Base-by-base conservation (phyloP, 1,284 basidiomycete species). In the Gastroboletus turbinatus region DNA sequence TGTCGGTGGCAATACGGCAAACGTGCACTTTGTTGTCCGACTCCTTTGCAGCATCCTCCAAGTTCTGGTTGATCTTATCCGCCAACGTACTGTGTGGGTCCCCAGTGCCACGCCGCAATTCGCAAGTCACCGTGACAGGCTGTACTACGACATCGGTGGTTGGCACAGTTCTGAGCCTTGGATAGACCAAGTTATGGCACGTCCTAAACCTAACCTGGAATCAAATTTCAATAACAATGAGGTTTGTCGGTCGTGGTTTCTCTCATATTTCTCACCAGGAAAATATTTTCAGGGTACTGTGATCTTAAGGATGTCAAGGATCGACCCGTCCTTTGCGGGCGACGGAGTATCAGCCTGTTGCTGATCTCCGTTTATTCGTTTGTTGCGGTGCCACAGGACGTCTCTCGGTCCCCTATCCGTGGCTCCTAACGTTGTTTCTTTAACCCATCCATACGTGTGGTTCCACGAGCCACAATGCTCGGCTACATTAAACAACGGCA, bases 361-460 rank as follows among this genome's bases (percentile, higher is more conserved):
- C 19, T 36, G 35, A 35, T 46, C 32, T 10, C 21, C 33, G 17
- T 9, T 25, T 36, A 7, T n/a, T 52, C 19, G 30, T 21, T 38
- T 43, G 27, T 43, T 66, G 51, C 39, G 10, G 50, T 58, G 39
- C 23, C 51, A 57, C 66, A 68, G 65, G 52, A 63, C 11, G 35
- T 5, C 25, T 21, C 35, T 30, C 45, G 43, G 33, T 32, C 21
- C 46, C 44, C 36, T 4, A 29, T 46, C 32, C 44, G 9, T 53
- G 57, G 47, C 47, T 42, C 43, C 23, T 11, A 27, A n/a, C 38
- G 10, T 46, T 38, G 10, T 21, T 29, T 33, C 21, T 27, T 32
- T 14, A 19, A 23, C 19, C 5, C 21, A 39, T 44, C 14, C 46
- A 38, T 33, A 25, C 17, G 32, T 46, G 43, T 46, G 43, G 43